These are phyloP conservation scores for Tuber aestivum DNA, from an alignment of 495 filamentous ascomycete genomes.

Conservation along the genomic window DNA sequence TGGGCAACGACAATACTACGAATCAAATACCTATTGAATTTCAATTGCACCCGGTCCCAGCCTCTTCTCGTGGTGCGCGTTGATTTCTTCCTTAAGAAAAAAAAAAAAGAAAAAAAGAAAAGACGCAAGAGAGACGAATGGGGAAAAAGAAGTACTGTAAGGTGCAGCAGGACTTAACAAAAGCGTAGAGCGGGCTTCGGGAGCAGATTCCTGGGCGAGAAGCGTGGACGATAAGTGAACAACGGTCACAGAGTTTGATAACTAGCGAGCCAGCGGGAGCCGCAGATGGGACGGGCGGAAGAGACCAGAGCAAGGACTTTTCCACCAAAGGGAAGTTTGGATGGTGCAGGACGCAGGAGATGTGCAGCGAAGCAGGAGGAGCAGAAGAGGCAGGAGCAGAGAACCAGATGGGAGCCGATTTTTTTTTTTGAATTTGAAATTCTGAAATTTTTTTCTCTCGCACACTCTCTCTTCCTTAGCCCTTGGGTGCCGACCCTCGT, in stretches of 20 bases:
- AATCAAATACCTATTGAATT: constrained; percentile 4
- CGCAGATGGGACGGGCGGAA: background rate
- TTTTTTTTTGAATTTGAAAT: background rate
- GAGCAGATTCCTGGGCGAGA: constrained; percentile 5
- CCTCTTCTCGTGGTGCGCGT: background rate
- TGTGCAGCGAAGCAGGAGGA: background rate
- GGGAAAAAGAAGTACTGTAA: background rate
- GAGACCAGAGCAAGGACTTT: background rate
- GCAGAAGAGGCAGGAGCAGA: background rate
- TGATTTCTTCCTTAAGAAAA: constrained; percentile 6
- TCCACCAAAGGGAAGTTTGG: background rate
- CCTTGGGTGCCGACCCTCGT: background rate
- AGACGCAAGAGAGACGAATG: constrained; percentile 2
- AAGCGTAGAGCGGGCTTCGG: background rate
- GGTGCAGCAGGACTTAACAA: background rate
- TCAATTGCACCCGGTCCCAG: background rate
- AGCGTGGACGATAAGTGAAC: background rate
- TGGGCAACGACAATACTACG: background rate
- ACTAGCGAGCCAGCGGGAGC: background rate
- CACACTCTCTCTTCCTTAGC: background rate
- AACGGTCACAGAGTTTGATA: background rate
- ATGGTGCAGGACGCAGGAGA: background rate
- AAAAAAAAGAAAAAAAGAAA: constrained; percentile 11
- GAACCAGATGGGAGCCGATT: background rate
- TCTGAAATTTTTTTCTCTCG: background rate